Evolutionary conservation across 768 basidiomycete species (phyloP).

Genomic region (Auriscalpium orientale): DNA sequence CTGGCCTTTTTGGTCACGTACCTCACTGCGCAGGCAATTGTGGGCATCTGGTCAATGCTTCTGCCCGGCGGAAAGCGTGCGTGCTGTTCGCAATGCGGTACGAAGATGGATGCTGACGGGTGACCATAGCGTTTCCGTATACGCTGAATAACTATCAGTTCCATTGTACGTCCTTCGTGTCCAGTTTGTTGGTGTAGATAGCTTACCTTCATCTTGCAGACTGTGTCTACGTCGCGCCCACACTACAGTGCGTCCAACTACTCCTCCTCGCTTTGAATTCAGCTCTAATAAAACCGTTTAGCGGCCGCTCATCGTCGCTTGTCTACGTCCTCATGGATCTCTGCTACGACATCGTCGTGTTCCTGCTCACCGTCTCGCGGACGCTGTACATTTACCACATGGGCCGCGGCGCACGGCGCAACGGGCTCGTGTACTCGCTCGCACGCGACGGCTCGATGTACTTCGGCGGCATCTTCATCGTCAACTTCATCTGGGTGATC

Average conservation of each 20-base stretch:
- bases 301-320: constrained; percentile 4
- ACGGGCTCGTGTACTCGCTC: neutral
- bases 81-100: neutral
- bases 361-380: constrained; percentile 12
- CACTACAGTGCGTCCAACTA: too few relatives aligned
- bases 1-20: constrained; percentile 3
- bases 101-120: too few relatives aligned
- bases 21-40: constrained; percentile 4
- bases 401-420: neutral
- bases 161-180: constrained; percentile 6
- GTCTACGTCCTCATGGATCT: constrained; percentile 15
- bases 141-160: constrained; percentile 13
- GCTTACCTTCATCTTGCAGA: too few relatives aligned
- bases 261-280: too few relatives aligned
- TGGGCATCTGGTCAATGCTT: constrained; percentile 13
- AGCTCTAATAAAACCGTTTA: too few relatives aligned
- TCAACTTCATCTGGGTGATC: constrained; percentile 13
- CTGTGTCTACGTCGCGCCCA: too few relatives aligned
- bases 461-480: constrained; percentile 11
- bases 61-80: constrained; percentile 3
- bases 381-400: constrained; percentile 8
- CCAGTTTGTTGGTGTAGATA: too few relatives aligned
- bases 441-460: constrained; percentile 12
- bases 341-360: constrained; percentile 11
- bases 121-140: neutral